Conservation (phyloP, 148 eudicot species). For the Camellia japonica region DNA sequence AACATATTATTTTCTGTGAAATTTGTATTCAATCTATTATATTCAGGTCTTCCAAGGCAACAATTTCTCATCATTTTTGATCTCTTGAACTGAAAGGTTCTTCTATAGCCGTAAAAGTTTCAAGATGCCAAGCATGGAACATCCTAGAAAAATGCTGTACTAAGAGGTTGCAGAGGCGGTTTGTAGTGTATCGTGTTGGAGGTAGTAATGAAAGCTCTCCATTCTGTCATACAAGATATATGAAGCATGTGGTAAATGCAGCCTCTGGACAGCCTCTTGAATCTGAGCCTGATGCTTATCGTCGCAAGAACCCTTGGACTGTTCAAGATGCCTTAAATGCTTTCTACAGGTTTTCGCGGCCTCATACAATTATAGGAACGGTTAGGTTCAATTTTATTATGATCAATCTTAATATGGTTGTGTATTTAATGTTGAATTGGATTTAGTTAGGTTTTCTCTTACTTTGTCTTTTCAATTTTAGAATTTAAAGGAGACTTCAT, state of each 20-base stretch:
- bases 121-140: constrained; percentile 40
- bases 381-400: constrained; percentile 45
- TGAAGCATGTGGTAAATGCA: constrained; percentile 39
- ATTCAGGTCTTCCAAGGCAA: neutral
- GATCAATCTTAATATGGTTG: neutral
- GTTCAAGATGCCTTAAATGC: constrained; percentile 53
- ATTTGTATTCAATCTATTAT: neutral
- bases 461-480: neutral
- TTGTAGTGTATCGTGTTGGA: constrained; percentile 21
- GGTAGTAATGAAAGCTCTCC: constrained; percentile 20
- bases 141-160: constrained; percentile 24
- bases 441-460: neutral
- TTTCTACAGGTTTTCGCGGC: constrained; percentile 90
- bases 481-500: constrained; percentile 3
- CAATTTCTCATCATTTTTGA: neutral
- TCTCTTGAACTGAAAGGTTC: constrained; percentile 11
- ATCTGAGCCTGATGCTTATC: constrained; percentile 51
- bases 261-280: constrained; percentile 57
- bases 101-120: constrained; percentile 22
- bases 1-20: neutral
- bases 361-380: constrained; percentile 95
- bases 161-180: constrained; percentile 25
- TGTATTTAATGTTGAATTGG: neutral
- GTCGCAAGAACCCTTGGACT: constrained; percentile 45
- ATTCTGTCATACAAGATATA: constrained; percentile 23